Base-by-base conservation (phyloP, 768 basidiomycete genomes). In the Suillus bovinus region DNA sequence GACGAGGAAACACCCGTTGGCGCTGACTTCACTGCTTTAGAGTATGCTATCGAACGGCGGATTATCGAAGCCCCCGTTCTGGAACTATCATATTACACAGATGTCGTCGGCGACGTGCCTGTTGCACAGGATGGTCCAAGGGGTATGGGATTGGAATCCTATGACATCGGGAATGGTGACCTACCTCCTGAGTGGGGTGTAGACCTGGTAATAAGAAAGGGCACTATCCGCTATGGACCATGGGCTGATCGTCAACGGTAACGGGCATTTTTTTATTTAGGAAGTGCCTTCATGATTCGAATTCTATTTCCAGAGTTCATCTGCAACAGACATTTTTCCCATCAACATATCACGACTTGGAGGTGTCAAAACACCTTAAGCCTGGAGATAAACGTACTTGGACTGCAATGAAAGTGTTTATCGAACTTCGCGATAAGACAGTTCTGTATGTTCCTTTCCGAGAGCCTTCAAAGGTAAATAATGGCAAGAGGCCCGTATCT, bases 171-270 rank as follows among this genome's bases (percentile, higher is more conserved):
- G 3, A 97, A 97, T 70, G 90, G 93, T 1, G 95, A 92, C 68
- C 70, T 89, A 46, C 81, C 91, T 24, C 96, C 96, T 7, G 93
- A 99, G 70, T 99, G 95, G 93, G 96, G 96, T 3, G 77, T 97
- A 29, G 93, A 99, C 69, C 67, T 99, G 20, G 82, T 88, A 20
- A 79, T 98, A n/a, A 79, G 85, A 62, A 87, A 87, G 20, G 96
- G 93, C 0, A 73, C 81, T 39, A 66, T 97, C 39, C 83, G 86
- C 22, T 99, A 98, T 71, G 96, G 96, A 5, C 96, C 96, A 4
- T 99, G 96, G 96, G 90, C 95, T 27, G 96, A 99, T 76, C 83
- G 96, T 29, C 96, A 97, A 74, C 81, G 95, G 92, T 88, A 70
- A 67, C 76, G 56, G 63, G 24, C 58, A 14, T 27, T 42, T 34